A percentile compares a stretch with the other conserved stretches of the same genome.
Evolutionary conservation across 1,284 basidiomycete species (phyloP).

Genomic region (Sporisorium reilianum): DNA sequence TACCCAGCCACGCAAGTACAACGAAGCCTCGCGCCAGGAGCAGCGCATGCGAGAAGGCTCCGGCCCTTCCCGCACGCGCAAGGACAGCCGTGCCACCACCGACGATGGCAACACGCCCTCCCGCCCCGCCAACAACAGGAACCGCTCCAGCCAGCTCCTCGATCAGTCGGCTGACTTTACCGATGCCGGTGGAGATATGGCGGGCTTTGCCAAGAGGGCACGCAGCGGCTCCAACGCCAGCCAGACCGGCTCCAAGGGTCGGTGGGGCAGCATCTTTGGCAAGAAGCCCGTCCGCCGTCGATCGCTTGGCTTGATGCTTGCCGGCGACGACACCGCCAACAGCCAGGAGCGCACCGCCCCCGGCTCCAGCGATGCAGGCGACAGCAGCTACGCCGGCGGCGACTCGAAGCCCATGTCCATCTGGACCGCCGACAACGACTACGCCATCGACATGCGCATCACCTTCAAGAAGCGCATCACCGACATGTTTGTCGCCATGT

Average conservation of each 20-base stretch:
- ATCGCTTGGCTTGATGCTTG: conserved; percentile 49
- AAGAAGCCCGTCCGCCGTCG: conserved; percentile 43
- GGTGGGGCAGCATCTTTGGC: conserved; percentile 52
- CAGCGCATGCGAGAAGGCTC: conserved; percentile 50
- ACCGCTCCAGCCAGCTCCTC: conserved; percentile 43
- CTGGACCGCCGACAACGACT: conserved; percentile 86
- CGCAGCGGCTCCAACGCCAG: conserved; percentile 49
- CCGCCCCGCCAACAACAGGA: conserved; percentile 29
- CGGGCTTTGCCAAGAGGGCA: conserved; percentile 23
- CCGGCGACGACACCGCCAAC: conserved; percentile 26
- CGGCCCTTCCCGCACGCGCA: conserved; percentile 34
- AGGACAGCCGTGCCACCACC: conserved; percentile 37
- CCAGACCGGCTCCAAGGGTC: conserved; percentile 30
- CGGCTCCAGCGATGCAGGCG: conserved; percentile 40
- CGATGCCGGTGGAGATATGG: conserved; percentile 28
- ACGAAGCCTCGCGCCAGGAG: conserved; percentile 48
- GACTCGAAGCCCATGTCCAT: conserved; percentile 69
- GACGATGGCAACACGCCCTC: conserved; percentile 21
- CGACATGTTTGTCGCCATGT: conserved; percentile 80
- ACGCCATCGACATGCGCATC: conserved; percentile 87
- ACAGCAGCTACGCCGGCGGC: conserved; percentile 43
- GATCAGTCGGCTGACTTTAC: conserved; percentile 30
- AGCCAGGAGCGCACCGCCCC: conserved; percentile 37
- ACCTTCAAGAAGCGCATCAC: conserved; percentile 92
- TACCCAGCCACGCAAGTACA: conserved; percentile 50